These are phyloP conservation scores for Acidomyces sp. DNA, from an alignment of 495 filamentous ascomycete genomes.

Conservation along the genomic window DNA sequence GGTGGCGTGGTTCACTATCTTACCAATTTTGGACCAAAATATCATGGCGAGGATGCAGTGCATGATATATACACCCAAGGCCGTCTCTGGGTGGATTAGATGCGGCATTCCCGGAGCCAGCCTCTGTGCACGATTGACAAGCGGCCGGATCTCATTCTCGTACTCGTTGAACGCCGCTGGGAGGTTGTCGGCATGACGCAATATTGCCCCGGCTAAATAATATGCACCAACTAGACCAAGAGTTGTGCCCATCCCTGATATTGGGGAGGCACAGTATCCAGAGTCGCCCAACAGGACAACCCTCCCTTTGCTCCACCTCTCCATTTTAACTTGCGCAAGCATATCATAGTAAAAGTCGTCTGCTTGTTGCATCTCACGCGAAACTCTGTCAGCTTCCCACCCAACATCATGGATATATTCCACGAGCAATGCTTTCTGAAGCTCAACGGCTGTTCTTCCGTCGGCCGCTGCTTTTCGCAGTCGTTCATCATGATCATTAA, in stretches of 20 bases:
- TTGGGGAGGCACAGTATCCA: constrained; percentile 23
- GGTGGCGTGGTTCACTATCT: too few species aligned
- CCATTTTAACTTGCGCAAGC: constrained; percentile 21
- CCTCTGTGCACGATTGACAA: constrained; percentile 30
- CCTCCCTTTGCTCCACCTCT: constrained; percentile 17
- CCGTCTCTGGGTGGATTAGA: constrained; percentile 4
- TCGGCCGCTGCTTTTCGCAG: constrained; percentile 1
- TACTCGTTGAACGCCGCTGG: constrained; percentile 30
- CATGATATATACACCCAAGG: constrained; percentile 6
- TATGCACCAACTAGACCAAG: constrained; percentile 21
- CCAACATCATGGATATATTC: constrained; percentile 8
- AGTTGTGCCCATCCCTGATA: constrained; percentile 26
- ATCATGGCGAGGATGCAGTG: neutral
- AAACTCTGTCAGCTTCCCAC: constrained; percentile 10
- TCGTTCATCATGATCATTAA: constrained; percentile 7
- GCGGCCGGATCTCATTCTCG: constrained; percentile 32
- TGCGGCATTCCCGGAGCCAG: constrained; percentile 18
- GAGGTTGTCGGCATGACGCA: constrained; percentile 22
- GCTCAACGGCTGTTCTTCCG: constrained; percentile 1
- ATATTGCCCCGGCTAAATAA: constrained; percentile 19
- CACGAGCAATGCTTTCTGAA: constrained; percentile 12
- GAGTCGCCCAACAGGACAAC: constrained; percentile 24
- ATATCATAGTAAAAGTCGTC: constrained; percentile 19
- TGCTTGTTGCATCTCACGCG: constrained; percentile 11
- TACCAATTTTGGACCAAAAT: neutral